Evolutionary conservation across 2,329 filamentous ascomycete species (phyloP), one percentile per base, ranked within the genome.

Genomic region (Fusarium sp.): DNA sequence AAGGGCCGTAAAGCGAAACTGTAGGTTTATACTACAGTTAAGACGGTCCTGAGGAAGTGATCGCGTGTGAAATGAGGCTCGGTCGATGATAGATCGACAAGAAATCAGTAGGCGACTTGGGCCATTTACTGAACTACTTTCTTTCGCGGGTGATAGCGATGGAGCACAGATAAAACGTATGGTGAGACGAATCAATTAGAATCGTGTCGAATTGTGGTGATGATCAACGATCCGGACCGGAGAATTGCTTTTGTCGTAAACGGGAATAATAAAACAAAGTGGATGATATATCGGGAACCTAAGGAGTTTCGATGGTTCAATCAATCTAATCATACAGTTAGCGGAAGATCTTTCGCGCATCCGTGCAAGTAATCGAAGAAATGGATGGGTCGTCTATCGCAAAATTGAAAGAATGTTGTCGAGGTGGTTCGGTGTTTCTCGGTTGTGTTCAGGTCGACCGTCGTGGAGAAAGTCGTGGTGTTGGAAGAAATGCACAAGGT

Each of bases 121-220:
- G 77, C 77, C 77, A 79, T 79, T 74, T 76, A 78, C 75, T 56
- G 67, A 55, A 68, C 44, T 57, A 60, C 48, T 45, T 39, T 48
- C 34, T 30, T 48, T 51, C 44, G 48, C 65, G 55, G 50, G 56
- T 67, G 65, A 64, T 69, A 47, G 60, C 63, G 45, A 50, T 70
- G 61, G 68, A 28, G 53, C 60, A 48, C 51, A 59, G 56, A 39
- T 30, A 38, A 48, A 68, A 69, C 60, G 59, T 50, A 68, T 68
- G 34, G 39, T 23, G 21, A 42, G 17, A 36, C 32, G 23, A 48
- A 45, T 63, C 62, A 57, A 28, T 17, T 8, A n/a, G 42, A 36
- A 43, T 51, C 48, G 58, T 40, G 42, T 50, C 34, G 39, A 30
- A n/a, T 65, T 52, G 62, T 24, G 17, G 12, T 34, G 24, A 49